Conservation (phyloP, 2,329 filamentous ascomycete genomes). For the Curvularia spicifera region DNA sequence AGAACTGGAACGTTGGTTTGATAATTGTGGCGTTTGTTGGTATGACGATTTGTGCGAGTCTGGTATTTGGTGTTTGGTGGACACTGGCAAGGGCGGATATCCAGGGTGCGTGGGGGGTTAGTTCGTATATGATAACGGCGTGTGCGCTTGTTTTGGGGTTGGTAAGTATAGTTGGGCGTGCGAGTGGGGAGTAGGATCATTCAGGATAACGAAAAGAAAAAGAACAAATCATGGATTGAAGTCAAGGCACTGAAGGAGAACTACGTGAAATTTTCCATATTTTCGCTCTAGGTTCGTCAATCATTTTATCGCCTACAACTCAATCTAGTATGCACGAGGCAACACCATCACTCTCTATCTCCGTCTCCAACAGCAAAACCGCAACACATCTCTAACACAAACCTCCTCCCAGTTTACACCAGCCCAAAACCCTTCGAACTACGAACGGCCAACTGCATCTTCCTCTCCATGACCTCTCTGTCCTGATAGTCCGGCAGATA, state of each 20-base stretch:
- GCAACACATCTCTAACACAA: background rate
- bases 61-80: background rate
- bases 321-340: background rate
- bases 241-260: no score
- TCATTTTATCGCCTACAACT: background rate
- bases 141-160: background rate
- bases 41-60: background rate
- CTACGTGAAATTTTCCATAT: background rate
- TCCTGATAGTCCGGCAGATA: constrained; percentile 82
- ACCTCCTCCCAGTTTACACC: constrained; percentile 20
- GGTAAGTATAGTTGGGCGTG: background rate
- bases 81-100: background rate
- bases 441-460: constrained; percentile 83
- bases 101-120: background rate
- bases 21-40: background rate
- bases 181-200: background rate
- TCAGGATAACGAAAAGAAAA: background rate
- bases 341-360: no score
- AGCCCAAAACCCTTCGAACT: constrained; percentile 86
- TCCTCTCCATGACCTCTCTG: constrained; percentile 72
- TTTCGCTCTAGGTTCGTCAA: background rate
- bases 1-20: background rate
- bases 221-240: no score
- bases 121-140: background rate
- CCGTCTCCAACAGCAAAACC: no score